phyloP scores from a whole-genome alignment of 495 filamentous ascomycete genomes.

The Trichoderma asperelloides region DNA sequence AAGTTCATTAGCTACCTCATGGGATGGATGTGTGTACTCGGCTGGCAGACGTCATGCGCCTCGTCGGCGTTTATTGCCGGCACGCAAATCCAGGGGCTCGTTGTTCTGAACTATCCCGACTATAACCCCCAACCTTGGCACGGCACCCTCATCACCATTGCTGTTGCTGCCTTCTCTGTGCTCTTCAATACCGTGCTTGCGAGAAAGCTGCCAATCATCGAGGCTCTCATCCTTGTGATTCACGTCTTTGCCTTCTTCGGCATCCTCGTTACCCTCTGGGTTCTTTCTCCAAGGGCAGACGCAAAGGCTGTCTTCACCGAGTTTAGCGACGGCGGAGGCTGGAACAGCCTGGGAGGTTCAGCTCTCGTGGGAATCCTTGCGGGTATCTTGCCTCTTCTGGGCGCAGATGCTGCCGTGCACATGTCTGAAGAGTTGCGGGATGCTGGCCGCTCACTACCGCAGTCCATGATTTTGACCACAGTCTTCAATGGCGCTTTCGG shows the following conservation, averaged over 20 bases:
- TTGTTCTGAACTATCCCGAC: conserved; percentile 41
- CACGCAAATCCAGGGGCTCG: conserved; percentile 50
- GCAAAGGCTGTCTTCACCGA: conserved; percentile 42
- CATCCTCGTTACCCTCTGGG: conserved; percentile 50
- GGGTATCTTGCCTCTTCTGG: conserved; percentile 17
- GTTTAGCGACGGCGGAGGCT: conserved; percentile 47
- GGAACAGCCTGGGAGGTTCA: conserved; percentile 43
- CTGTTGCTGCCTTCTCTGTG: conserved; percentile 38
- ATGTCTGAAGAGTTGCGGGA: conserved; percentile 42
- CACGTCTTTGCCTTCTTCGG: conserved; percentile 56
- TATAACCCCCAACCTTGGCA: conserved; percentile 49
- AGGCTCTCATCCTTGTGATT: conserved; percentile 49
- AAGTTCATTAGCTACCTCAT: conserved; percentile 53
- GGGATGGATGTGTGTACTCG: conserved; percentile 52
- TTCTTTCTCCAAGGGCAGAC: conserved; percentile 38
- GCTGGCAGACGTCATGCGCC: conserved; percentile 51
- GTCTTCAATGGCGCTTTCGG: conserved; percentile 31
- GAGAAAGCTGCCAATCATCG: conserved; percentile 45
- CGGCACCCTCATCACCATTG: conserved; percentile 49
- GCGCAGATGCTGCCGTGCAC: conserved; percentile 19
- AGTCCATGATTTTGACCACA: conserved; percentile 36
- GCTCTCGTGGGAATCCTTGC: conserved; percentile 33
- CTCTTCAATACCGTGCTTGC: conserved; percentile 49
- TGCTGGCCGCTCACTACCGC: conserved; percentile 35
- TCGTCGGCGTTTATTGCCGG: conserved; percentile 45